Evolutionary conservation across 1,139 yeast genomes (phyloP).

Genomic region (Hyphopichia buzzinii): DNA sequence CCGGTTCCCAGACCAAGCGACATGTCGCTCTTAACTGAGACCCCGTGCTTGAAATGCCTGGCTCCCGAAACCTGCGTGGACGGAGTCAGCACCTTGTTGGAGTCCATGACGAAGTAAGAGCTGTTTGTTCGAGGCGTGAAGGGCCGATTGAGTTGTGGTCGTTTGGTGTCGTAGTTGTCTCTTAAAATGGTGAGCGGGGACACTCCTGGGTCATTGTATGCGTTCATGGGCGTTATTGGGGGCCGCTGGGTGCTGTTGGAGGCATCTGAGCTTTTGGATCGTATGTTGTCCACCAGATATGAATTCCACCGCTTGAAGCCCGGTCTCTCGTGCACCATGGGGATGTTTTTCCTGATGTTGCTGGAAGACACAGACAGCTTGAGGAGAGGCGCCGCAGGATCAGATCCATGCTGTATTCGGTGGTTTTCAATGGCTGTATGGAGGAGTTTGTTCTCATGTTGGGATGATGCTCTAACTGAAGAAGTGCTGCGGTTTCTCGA

Average conservation of each 20-base stretch:
- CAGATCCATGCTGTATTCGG: background rate
- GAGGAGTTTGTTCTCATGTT: background rate
- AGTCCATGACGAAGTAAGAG: constrained; percentile 15
- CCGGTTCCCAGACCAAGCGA: constrained; percentile 5
- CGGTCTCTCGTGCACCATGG: constrained; percentile 19
- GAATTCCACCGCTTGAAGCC: constrained; percentile 25
- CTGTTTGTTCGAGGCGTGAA: constrained; percentile 18
- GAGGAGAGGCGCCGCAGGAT: background rate
- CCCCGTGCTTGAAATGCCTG: no score
- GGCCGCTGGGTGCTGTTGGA: constrained; percentile 1
- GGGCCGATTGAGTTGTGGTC: constrained; percentile 16
- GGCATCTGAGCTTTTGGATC: constrained; percentile 1
- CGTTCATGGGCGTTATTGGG: background rate
- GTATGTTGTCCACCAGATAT: constrained; percentile 2
- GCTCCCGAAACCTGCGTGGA: background rate
- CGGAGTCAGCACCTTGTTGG: constrained; percentile 4
- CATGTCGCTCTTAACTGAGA: background rate
- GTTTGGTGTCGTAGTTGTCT: constrained; percentile 27
- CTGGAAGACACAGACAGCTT: background rate
- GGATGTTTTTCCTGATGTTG: constrained; percentile 14
- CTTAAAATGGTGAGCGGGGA: constrained; percentile 30
- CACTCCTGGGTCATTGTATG: constrained; percentile 11
- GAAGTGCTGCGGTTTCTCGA: constrained; percentile 1
- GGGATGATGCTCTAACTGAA: background rate
- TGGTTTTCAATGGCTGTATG: background rate